These are phyloP conservation scores for Potentilla sterilis DNA, from an alignment of 306 rosid genomes.

Conservation along the genomic window DNA sequence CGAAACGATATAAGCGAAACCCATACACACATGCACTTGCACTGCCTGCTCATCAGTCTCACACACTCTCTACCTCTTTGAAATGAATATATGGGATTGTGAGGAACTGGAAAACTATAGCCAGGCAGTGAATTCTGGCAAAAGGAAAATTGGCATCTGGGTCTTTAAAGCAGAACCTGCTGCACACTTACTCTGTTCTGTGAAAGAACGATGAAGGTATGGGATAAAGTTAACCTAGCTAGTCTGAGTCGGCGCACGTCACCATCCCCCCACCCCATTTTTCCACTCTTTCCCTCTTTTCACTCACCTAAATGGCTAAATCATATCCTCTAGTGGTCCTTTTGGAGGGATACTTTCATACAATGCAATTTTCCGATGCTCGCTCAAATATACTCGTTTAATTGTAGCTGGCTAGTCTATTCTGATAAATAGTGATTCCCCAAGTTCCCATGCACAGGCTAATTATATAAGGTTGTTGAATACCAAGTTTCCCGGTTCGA, in stretches of 20 bases:
- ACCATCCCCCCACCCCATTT: slow-evolving; percentile 27
- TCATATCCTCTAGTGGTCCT: not conserved
- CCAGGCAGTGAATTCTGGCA: not conserved
- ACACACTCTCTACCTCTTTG: slow-evolving; percentile 2
- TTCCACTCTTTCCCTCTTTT: slow-evolving; percentile 9
- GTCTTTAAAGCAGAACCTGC: slow-evolving; percentile 32
- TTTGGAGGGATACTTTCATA: too few relatives aligned
- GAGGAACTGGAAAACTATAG: not conserved
- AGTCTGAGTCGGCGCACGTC: slow-evolving; percentile 54
- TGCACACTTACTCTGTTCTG: too few relatives aligned
- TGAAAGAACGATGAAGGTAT: slow-evolving; percentile 54
- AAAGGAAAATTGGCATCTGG: slow-evolving; percentile 34
- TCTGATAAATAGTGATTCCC: too few relatives aligned
- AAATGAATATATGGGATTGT: not conserved
- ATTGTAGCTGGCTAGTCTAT: too few relatives aligned
- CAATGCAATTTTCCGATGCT: too few relatives aligned
- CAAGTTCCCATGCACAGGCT: not conserved
- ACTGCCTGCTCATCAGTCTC: not conserved
- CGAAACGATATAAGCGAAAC: slow-evolving; percentile 37
- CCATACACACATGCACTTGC: not conserved
- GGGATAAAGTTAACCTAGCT: slow-evolving; percentile 54
- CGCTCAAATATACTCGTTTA: too few relatives aligned
- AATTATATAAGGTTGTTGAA: too few relatives aligned
- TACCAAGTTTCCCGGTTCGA: too few relatives aligned
- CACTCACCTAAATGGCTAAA: slow-evolving; percentile 8